Conservation (phyloP, 305 asterid species). For the Stenogyne calaminthoides region DNA sequence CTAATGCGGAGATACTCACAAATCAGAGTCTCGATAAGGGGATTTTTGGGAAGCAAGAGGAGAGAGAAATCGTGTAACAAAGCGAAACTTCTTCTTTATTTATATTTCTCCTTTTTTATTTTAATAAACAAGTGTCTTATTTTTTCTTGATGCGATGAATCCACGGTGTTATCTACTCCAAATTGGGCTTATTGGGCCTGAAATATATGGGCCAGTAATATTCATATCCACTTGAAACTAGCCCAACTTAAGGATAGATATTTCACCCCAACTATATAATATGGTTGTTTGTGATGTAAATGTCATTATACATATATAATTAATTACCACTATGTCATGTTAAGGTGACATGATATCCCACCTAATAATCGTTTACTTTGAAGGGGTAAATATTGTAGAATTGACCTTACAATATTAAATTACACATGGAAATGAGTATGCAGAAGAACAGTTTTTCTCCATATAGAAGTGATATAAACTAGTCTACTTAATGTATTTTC, state of each 20-base stretch:
- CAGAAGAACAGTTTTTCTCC: background rate
- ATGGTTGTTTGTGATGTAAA: background rate
- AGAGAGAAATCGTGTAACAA: slow-evolving; percentile 13
- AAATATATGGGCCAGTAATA: background rate
- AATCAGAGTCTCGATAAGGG: slow-evolving; percentile 23
- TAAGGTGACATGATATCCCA: background rate
- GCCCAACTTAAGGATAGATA: background rate
- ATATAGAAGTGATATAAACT: background rate
- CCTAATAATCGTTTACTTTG: background rate
- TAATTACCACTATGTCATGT: background rate
- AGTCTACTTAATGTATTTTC: too few relatives aligned
- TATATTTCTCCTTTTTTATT: background rate
- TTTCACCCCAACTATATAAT: background rate
- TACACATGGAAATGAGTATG: background rate
- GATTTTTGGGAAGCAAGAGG: background rate
- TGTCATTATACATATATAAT: background rate
- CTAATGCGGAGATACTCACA: background rate
- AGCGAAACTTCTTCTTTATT: background rate
- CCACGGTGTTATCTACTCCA: background rate
- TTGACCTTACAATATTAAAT: background rate
- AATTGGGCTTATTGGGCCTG: slow-evolving; percentile 21
- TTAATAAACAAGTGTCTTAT: background rate
- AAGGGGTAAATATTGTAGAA: background rate
- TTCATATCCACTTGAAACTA: background rate
- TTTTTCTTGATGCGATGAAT: slow-evolving; percentile 7